phyloP scores from a whole-genome alignment of 2,329 filamentous ascomycete genomes.

The Monosporascus sp. region DNA sequence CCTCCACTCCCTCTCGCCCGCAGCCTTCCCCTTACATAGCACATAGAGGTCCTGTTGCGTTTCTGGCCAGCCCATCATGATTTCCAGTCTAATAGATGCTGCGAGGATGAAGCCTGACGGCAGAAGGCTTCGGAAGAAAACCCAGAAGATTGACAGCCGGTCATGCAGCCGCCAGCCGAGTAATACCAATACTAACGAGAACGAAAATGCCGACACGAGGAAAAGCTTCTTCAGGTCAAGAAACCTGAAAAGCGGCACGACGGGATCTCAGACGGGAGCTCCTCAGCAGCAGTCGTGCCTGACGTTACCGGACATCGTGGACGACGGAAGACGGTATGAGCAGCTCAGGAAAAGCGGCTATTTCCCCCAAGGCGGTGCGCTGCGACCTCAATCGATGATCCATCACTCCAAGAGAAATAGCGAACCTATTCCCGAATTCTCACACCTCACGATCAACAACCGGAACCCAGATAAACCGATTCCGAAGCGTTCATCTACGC shows the following conservation, averaged over 20 bases:
- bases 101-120: conserved; percentile 16
- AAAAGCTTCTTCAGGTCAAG: conserved; percentile 5
- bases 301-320: conserved; percentile 10
- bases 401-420: conserved; percentile 9
- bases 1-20: too few relatives aligned
- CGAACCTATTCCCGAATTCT: conserved; percentile 18
- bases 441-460: conserved; percentile 29
- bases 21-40: too few relatives aligned
- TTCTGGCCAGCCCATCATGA: background rate
- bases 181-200: conserved; percentile 11
- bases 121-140: conserved; percentile 25
- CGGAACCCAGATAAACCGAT: conserved; percentile 12
- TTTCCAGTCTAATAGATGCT: background rate
- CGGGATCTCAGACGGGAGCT: background rate
- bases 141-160: conserved; percentile 22
- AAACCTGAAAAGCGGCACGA: conserved; percentile 6
- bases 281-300: conserved; percentile 6
- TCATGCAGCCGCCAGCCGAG: conserved; percentile 16
- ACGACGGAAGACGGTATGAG: conserved; percentile 23
- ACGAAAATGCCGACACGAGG: background rate
- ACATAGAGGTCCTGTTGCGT: too few relatives aligned
- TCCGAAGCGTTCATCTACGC: conserved; percentile 14
- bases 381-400: conserved; percentile 11
- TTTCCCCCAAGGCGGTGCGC: conserved; percentile 7
- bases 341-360: conserved; percentile 23